Evolutionary conservation across 169 alveolate species (phyloP).

Genomic region (Eimeria praecox): DNA sequence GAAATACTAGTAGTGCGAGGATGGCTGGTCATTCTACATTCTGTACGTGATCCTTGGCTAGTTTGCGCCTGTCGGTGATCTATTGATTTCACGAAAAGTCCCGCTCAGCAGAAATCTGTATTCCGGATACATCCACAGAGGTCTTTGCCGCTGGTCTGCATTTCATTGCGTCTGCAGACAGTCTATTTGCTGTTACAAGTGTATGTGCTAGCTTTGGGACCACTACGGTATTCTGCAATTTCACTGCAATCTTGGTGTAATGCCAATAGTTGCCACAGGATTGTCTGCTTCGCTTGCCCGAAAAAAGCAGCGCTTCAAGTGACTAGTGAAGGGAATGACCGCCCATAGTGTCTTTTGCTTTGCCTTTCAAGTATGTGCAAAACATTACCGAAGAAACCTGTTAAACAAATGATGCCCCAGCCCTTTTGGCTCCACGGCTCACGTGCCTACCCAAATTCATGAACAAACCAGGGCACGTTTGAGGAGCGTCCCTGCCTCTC

Average conservation of each 20-base stretch:
- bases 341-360: neutral
- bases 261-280: neutral
- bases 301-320: neutral
- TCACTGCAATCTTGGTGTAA: neutral
- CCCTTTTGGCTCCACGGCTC: neutral
- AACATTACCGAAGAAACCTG: slow-evolving; percentile 1
- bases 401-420: neutral
- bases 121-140: neutral
- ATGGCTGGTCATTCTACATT: neutral
- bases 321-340: neutral
- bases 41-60: neutral
- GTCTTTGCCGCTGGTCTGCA: neutral
- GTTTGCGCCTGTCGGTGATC: neutral
- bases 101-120: neutral
- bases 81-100: neutral
- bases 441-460: neutral
- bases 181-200: neutral
- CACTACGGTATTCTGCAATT: neutral
- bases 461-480: neutral
- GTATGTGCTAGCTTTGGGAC: neutral
- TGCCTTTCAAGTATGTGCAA: neutral
- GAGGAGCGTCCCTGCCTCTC: neutral
- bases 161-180: neutral
- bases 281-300: neutral
- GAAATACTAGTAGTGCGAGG: neutral